Evolutionary conservation across 2,329 filamentous ascomycete genomes (phyloP).

Genomic region (Venturiaceae sp.): DNA sequence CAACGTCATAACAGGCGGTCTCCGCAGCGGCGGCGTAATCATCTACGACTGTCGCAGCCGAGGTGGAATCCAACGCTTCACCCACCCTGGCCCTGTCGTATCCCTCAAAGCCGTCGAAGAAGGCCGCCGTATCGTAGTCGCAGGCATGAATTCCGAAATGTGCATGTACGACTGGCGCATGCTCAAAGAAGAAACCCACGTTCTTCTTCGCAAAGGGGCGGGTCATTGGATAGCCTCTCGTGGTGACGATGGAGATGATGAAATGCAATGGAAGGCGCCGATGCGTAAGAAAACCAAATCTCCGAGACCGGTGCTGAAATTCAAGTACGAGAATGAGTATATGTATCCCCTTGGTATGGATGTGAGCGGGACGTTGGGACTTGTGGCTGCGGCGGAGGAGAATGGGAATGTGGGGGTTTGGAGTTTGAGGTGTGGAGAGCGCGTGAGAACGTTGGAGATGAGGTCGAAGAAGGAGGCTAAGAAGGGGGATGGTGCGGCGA

Average conservation of each 20-base stretch:
- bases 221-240: not conserved
- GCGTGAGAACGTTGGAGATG: not conserved
- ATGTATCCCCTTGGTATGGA: constrained; percentile 18
- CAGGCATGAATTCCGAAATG: constrained; percentile 10
- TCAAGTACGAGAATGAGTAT: constrained; percentile 17
- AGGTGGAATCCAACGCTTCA: constrained; percentile 8
- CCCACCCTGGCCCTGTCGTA: constrained; percentile 11
- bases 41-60: constrained; percentile 16
- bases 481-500: constrained; percentile 10
- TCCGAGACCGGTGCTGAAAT: constrained; percentile 16
- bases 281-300: not conserved
- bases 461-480: not conserved
- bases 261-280: not conserved
- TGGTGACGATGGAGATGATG: not conserved
- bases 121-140: constrained; percentile 9
- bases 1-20: constrained; percentile 21
- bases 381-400: constrained; percentile 21
- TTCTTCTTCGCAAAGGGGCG: not conserved
- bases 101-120: constrained; percentile 5
- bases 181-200: not conserved
- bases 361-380: constrained; percentile 18
- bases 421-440: not conserved
- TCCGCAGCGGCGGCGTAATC: constrained; percentile 21
- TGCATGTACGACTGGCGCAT: constrained; percentile 21
- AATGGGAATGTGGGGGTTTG: constrained; percentile 11